Evolutionary conservation across 306 rosid species (phyloP).

Genomic region (Cicer bijugum): DNA sequence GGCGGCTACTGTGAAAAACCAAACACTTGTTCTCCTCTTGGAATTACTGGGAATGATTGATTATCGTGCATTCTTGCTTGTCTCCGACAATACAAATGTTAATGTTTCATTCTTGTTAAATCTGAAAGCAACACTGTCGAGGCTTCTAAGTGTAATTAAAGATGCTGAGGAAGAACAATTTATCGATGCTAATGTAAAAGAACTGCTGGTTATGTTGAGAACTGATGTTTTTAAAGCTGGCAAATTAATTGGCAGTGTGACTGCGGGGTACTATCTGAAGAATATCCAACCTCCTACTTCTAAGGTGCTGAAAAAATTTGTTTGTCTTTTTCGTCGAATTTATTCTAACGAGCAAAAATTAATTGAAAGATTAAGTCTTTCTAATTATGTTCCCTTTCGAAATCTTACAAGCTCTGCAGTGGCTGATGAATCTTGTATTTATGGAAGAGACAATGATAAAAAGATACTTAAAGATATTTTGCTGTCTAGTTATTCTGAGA

Average conservation of each 20-base stretch:
- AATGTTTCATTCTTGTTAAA: not conserved
- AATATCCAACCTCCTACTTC: not conserved
- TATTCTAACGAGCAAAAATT: not conserved
- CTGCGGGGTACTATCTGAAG: not conserved
- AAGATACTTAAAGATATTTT: slow-evolving; percentile 8
- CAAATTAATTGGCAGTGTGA: not conserved
- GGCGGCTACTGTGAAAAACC: too few species aligned
- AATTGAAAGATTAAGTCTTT: not conserved
- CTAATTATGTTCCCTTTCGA: too few species aligned
- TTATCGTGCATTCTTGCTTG: not conserved
- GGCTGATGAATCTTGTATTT: slow-evolving; percentile 38
- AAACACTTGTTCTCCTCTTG: too few species aligned
- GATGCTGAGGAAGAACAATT: slow-evolving; percentile 24
- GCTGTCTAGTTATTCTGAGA: not conserved
- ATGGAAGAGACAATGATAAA: slow-evolving; percentile 32
- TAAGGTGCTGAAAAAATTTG: not conserved
- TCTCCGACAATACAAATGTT: not conserved
- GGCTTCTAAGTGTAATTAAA: not conserved
- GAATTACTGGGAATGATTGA: not conserved
- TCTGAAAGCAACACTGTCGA: not conserved
- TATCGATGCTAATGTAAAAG: not conserved
- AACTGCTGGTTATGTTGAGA: not conserved
- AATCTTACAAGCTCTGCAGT: slow-evolving; percentile 38
- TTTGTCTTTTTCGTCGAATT: not conserved
- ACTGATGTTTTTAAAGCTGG: slow-evolving; percentile 5